phyloP scores from a whole-genome alignment of 352 stramenopile genomes.

The Pythium folliculosum region DNA sequence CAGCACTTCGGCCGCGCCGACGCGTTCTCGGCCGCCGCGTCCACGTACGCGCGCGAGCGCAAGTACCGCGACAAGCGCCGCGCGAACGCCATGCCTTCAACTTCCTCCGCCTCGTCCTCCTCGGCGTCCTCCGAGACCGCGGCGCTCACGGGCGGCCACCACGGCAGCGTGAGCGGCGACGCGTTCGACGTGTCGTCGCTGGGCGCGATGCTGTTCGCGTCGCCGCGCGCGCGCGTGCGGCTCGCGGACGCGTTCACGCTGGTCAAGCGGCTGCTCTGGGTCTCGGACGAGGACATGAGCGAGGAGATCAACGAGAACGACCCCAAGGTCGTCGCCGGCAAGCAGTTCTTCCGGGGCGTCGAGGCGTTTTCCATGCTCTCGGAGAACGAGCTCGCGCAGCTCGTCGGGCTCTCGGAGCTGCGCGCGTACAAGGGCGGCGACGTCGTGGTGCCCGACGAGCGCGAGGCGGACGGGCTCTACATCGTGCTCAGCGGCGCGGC shows the following conservation, averaged over 20 bases:
- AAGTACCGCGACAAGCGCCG: not conserved
- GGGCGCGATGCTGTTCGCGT: constrained; percentile 19
- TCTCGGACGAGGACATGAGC: constrained; percentile 52
- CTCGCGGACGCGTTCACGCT: constrained; percentile 38
- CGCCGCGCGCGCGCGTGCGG: constrained; percentile 24
- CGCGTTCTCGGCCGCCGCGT: constrained; percentile 4
- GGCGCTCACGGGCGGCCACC: constrained; percentile 17
- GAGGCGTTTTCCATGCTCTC: constrained; percentile 59
- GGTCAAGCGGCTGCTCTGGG: constrained; percentile 42
- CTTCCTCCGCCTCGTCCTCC: not conserved
- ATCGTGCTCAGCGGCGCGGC: constrained; percentile 49
- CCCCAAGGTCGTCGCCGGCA: constrained; percentile 50
- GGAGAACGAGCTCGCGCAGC: constrained; percentile 55
- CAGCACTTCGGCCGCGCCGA: constrained; percentile 39
- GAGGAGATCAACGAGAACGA: constrained; percentile 55
- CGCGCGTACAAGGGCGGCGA: constrained; percentile 40
- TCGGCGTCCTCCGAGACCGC: constrained; percentile 21
- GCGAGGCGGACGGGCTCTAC: constrained; percentile 52
- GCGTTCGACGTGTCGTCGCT: constrained; percentile 27
- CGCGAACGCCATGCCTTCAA: too few species aligned
- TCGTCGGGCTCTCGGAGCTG: constrained; percentile 48
- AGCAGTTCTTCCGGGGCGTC: constrained; percentile 57
- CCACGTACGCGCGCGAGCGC: constrained; percentile 5
- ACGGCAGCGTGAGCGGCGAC: not conserved
- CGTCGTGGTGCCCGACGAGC: constrained; percentile 48